phyloP scores from a whole-genome alignment of 192 early-diverging fungal genomes.

The Coemansia guatemalensis region DNA sequence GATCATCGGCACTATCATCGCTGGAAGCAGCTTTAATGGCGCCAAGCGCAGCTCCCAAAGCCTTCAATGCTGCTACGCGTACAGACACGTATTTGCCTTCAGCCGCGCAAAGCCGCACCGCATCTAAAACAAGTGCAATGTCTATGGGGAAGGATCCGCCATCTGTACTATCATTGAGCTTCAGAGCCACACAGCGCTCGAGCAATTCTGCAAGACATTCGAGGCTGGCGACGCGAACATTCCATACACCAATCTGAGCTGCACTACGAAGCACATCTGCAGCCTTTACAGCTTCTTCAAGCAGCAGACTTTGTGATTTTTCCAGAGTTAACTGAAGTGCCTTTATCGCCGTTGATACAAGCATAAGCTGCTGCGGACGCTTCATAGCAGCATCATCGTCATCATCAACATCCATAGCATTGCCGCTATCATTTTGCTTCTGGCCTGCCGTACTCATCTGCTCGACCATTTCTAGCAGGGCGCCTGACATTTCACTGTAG shows the following conservation, averaged over 20 bases:
- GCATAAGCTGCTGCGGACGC: conserved; percentile 37
- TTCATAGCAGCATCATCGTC: conserved; percentile 26
- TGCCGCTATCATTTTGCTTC: neutral
- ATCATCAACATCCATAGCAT: conserved; percentile 11
- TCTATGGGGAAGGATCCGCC: conserved; percentile 12
- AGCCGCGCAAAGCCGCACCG: conserved; percentile 51
- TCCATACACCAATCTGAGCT: conserved; percentile 79
- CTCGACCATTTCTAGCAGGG: conserved; percentile 16
- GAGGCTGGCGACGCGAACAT: conserved; percentile 71
- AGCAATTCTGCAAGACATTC: conserved; percentile 64
- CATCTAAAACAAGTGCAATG: conserved; percentile 35
- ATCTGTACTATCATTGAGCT: too few species aligned
- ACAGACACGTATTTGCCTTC: conserved; percentile 67
- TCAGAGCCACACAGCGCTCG: conserved; percentile 10
- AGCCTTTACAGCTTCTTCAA: conserved; percentile 35
- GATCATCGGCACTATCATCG: neutral
- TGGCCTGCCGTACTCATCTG: neutral
- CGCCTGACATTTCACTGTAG: conserved; percentile 12
- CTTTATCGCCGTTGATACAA: conserved; percentile 34
- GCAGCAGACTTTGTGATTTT: conserved; percentile 18
- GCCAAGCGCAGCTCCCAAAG: conserved; percentile 33
- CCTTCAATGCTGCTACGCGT: conserved; percentile 58
- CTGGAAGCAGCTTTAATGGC: conserved; percentile 9
- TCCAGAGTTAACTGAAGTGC: conserved; percentile 25
- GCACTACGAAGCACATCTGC: conserved; percentile 49